phyloP scores from a whole-genome alignment of 139 green algal genomes.

The Micractinium sp. region DNA sequence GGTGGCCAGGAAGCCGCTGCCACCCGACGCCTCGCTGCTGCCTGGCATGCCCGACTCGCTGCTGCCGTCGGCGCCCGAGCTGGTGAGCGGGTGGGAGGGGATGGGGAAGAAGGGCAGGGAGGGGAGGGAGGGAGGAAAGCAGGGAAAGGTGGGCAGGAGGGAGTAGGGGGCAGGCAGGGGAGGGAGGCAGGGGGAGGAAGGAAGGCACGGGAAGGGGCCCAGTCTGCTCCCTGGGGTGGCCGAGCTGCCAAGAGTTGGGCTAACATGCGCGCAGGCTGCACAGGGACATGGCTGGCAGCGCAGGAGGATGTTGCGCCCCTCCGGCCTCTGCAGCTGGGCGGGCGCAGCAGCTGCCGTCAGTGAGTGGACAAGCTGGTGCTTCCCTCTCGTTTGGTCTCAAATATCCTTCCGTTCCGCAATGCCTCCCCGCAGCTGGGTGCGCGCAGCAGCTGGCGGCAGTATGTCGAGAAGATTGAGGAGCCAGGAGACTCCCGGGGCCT shows the following conservation, averaged over 20 bases:
- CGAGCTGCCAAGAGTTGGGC: too few species aligned
- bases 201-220: too few species aligned
- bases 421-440: neutral
- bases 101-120: too few species aligned
- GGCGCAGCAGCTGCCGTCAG: neutral
- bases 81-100: neutral
- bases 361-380: neutral
- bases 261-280: neutral
- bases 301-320: neutral
- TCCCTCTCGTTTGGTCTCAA: neutral
- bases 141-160: too few species aligned
- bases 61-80: neutral
- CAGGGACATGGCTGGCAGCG: neutral
- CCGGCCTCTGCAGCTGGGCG: neutral
- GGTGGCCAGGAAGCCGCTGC: slow-evolving; percentile 3
- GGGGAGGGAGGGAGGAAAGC: too few species aligned
- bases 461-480: slow-evolving; percentile 21
- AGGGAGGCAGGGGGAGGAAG: too few species aligned
- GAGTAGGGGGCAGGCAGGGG: too few species aligned
- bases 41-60: neutral
- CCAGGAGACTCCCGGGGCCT: slow-evolving; percentile 6
- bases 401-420: neutral
- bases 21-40: neutral
- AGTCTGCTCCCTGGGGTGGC: too few species aligned
- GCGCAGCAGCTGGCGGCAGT: slow-evolving; percentile 15